phyloP scores from a whole-genome alignment of 495 filamentous ascomycete genomes.

The Neurospora sp. region DNA sequence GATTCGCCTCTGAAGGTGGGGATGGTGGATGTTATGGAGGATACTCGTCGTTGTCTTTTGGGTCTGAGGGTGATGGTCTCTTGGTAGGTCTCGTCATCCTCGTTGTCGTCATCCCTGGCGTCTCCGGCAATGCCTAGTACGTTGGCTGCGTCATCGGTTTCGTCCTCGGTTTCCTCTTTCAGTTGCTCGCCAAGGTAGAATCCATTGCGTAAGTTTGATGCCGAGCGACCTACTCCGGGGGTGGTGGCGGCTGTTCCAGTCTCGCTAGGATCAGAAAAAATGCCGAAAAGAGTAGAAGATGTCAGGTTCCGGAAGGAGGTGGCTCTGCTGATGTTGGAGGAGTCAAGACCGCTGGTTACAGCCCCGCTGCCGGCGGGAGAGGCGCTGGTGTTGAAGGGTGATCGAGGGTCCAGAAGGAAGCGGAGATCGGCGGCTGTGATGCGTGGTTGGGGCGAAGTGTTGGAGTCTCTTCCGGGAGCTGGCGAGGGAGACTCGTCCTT shows the following conservation, averaged over 20 bases:
- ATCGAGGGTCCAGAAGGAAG: constrained; percentile 24
- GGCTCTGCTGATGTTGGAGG: constrained; percentile 43
- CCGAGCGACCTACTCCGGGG: neutral
- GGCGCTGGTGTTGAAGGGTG: constrained; percentile 10
- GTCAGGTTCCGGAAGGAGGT: constrained; percentile 81
- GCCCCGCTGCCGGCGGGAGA: constrained; percentile 11
- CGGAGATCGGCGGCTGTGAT: constrained; percentile 26
- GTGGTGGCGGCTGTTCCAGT: neutral
- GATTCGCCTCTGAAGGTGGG: constrained; percentile 5
- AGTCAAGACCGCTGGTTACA: neutral
- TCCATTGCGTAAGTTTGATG: neutral
- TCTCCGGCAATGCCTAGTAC: neutral
- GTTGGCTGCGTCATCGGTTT: neutral
- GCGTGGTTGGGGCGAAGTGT: constrained; percentile 5
- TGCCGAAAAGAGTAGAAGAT: constrained; percentile 79
- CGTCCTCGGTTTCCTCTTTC: neutral
- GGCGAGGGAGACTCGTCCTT: constrained; percentile 36
- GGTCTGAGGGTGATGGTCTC: constrained; percentile 17
- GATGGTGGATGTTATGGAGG: constrained; percentile 4
- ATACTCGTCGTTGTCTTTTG: constrained; percentile 4
- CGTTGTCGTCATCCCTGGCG: constrained; percentile 16
- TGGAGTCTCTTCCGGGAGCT: constrained; percentile 32
- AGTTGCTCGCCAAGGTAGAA: neutral
- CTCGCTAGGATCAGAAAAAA: constrained; percentile 53
- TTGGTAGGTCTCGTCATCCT: constrained; percentile 33